Evolutionary conservation across 495 filamentous ascomycete genomes (phyloP).

Genomic region (Cercophora samala): DNA sequence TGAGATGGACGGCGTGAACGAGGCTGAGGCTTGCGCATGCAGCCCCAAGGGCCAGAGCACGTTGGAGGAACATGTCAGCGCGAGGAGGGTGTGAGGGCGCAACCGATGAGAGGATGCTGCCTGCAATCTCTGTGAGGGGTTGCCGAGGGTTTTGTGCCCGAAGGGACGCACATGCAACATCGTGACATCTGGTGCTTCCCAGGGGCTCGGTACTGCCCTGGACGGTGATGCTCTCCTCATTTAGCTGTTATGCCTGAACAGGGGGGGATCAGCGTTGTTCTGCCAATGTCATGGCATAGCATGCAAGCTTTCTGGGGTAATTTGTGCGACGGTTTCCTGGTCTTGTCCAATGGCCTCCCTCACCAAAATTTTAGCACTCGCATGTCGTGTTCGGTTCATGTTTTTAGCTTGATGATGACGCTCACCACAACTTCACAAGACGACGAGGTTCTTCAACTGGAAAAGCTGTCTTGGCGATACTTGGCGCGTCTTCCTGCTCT

Average conservation of each 20-base stretch:
- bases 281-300: not conserved
- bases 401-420: not conserved
- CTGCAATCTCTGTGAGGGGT: not conserved
- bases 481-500: not conserved
- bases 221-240: not conserved
- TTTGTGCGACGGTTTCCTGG: not conserved
- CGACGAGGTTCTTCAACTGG: not conserved
- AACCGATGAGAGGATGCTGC: not conserved
- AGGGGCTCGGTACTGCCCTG: not conserved
- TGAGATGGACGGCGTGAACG: constrained; percentile 24
- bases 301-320: not conserved
- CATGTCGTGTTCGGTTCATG: not conserved
- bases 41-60: constrained; percentile 16
- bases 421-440: not conserved
- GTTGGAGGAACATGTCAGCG: constrained; percentile 16
- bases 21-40: constrained; percentile 10
- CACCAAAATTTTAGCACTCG: not conserved
- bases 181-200: not conserved
- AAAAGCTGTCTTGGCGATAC: not conserved
- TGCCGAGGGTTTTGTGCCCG: not conserved
- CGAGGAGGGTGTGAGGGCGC: not conserved
- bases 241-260: not conserved
- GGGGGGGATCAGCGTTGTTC: not conserved
- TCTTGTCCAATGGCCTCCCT: not conserved
- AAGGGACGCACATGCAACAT: not conserved